These are phyloP conservation scores for Fusarium chlamydosporum DNA, from an alignment of 2,329 filamentous ascomycete genomes.

Conservation along the genomic window DNA sequence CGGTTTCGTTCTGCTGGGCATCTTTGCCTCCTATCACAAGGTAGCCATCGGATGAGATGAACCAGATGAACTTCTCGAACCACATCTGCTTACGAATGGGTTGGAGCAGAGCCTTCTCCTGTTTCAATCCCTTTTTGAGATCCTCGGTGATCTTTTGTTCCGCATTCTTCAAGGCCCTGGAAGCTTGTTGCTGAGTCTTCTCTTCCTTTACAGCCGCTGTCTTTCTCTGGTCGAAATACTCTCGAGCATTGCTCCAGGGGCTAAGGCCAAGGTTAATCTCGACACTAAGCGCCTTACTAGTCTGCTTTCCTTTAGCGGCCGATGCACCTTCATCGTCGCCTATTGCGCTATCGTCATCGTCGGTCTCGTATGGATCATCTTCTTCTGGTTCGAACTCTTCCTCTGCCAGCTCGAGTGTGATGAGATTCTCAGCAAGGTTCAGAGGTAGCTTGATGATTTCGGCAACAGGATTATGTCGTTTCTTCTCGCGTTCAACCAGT, in stretches of 20 bases:
- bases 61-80: constrained; percentile 98
- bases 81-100: constrained; percentile 87
- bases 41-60: constrained; percentile 95
- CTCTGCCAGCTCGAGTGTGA: constrained; percentile 84
- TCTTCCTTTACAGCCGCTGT: constrained; percentile 87
- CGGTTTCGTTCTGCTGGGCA: constrained; percentile 87
- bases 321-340: constrained; percentile 56
- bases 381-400: constrained; percentile 74
- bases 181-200: constrained; percentile 85
- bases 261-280: constrained; percentile 88
- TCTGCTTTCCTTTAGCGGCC: constrained; percentile 57
- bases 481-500: constrained; percentile 89
- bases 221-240: constrained; percentile 93
- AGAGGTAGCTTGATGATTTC: constrained; percentile 88
- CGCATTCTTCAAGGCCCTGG: constrained; percentile 87
- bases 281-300: constrained; percentile 74
- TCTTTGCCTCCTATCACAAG: constrained; percentile 92
- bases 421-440: constrained; percentile 89
- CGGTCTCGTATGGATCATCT: constrained; percentile 73
- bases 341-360: constrained; percentile 70
- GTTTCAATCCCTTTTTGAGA: constrained; percentile 88
- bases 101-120: constrained; percentile 89
- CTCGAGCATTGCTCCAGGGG: constrained; percentile 89
- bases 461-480: constrained; percentile 84
- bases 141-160: constrained; percentile 90